These are phyloP conservation scores for Tylopilus cervinicoccineus DNA, from an alignment of 768 basidiomycete genomes.

Conservation along the genomic window DNA sequence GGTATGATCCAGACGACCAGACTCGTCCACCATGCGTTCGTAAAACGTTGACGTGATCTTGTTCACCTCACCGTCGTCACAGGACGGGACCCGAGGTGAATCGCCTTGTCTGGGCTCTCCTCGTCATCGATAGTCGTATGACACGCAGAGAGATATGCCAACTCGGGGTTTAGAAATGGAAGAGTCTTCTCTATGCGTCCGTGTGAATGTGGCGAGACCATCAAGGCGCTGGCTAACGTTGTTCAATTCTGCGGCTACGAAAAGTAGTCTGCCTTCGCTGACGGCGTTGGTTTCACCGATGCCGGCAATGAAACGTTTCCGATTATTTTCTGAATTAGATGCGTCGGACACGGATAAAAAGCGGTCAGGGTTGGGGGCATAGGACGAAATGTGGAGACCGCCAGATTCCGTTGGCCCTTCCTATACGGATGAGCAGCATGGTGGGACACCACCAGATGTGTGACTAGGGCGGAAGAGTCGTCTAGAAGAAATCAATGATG, in stretches of 20 bases:
- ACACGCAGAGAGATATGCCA: too few species aligned
- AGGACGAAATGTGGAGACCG: neutral
- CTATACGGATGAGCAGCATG: neutral
- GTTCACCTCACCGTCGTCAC: too few species aligned
- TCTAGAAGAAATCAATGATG: neutral
- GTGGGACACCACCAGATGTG: neutral
- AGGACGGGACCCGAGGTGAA: too few species aligned
- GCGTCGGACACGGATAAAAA: neutral
- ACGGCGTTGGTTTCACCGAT: neutral
- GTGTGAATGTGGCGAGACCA: neutral
- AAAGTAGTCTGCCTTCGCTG: neutral
- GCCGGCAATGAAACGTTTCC: neutral
- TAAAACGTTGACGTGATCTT: too few species aligned
- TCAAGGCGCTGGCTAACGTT: neutral
- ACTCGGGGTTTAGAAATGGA: neutral
- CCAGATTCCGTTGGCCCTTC: neutral
- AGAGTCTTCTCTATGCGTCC: neutral
- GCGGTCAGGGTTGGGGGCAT: neutral
- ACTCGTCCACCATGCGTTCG: too few species aligned
- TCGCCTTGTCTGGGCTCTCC: too few species aligned
- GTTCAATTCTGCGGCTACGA: neutral
- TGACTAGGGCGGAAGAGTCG: neutral
- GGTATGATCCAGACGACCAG: too few species aligned
- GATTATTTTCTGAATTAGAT: too few species aligned
- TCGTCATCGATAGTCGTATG: too few species aligned